Percentiles rank a stretch among this genome's conserved stretches.
phyloP scores from a whole-genome alignment of 768 basidiomycete species.

The Tremella yokohamensis region DNA sequence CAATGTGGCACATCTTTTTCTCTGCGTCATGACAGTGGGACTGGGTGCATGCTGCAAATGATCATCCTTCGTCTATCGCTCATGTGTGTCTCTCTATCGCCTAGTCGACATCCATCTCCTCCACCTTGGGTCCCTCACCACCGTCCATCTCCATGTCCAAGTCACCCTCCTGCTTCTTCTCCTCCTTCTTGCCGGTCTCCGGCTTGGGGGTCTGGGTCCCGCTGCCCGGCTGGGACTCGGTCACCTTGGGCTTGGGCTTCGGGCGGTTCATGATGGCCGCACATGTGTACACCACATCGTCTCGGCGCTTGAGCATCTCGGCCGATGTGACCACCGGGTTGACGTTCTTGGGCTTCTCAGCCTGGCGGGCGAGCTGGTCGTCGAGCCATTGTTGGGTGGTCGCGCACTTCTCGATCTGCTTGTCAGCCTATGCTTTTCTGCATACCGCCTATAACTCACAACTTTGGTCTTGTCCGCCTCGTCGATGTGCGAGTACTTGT shows the following conservation, averaged over 20 bases:
- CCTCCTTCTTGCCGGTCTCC: slow-evolving; percentile 38
- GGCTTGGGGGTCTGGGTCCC: slow-evolving; percentile 41
- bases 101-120: slow-evolving; percentile 53
- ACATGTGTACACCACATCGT: slow-evolving; percentile 86
- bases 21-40: too few species aligned
- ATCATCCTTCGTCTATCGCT: slow-evolving; percentile 4
- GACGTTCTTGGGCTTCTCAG: slow-evolving; percentile 81
- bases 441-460: slow-evolving; percentile 31
- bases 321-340: slow-evolving; percentile 75
- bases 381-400: slow-evolving; percentile 93
- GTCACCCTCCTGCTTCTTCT: slow-evolving; percentile 40
- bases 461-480: slow-evolving; percentile 54
- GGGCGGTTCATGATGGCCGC: slow-evolving; percentile 85
- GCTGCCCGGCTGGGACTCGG: slow-evolving; percentile 24
- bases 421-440: too few species aligned
- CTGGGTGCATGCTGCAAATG: slow-evolving; percentile 2
- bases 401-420: slow-evolving; percentile 84
- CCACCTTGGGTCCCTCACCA: slow-evolving; percentile 29
- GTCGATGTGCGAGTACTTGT: slow-evolving; percentile 83
- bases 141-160: slow-evolving; percentile 46
- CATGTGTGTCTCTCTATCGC: slow-evolving; percentile 4
- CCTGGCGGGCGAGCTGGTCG: slow-evolving; percentile 80
- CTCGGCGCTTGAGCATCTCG: slow-evolving; percentile 85
- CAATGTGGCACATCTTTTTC: too few species aligned
- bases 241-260: slow-evolving; percentile 74